Conservation (phyloP, 768 basidiomycete genomes). For the Daedalea quercina region DNA sequence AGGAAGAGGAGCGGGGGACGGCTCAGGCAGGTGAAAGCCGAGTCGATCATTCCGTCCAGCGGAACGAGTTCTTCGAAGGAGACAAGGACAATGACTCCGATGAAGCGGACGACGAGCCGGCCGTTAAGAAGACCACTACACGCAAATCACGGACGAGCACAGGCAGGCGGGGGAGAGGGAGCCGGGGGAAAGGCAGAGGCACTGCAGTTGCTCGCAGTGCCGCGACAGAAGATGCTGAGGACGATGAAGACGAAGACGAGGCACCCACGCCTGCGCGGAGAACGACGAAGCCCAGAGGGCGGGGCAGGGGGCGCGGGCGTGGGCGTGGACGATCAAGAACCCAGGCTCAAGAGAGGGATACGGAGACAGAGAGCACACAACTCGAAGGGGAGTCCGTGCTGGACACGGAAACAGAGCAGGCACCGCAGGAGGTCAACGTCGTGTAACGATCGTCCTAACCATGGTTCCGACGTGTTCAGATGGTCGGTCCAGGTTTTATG, state of each 20-base stretch:
- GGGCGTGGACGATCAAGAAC: constrained; percentile 16
- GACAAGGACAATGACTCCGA: constrained; percentile 61
- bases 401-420: neutral
- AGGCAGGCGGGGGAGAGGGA: constrained; percentile 25
- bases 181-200: constrained; percentile 24
- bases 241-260: constrained; percentile 31
- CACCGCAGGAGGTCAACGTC: constrained; percentile 11
- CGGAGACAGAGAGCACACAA: constrained; percentile 14
- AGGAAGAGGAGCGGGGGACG: constrained; percentile 59
- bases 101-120: constrained; percentile 15
- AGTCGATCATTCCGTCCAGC: constrained; percentile 41
- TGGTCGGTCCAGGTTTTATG: too few species aligned
- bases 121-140: constrained; percentile 13
- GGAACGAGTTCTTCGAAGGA: constrained; percentile 71
- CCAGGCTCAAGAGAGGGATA: constrained; percentile 10
- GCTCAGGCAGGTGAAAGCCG: constrained; percentile 51
- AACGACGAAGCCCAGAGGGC: constrained; percentile 23
- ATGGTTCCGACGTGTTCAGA: too few species aligned
- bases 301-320: constrained; percentile 27
- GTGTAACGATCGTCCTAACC: neutral
- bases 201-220: constrained; percentile 13
- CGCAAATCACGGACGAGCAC: constrained; percentile 17
- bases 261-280: constrained; percentile 21
- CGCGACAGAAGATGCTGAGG: constrained; percentile 30
- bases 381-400: constrained; percentile 4